phyloP scores from a whole-genome alignment of 345 rosid species.

The Dovyalis caffra region DNA sequence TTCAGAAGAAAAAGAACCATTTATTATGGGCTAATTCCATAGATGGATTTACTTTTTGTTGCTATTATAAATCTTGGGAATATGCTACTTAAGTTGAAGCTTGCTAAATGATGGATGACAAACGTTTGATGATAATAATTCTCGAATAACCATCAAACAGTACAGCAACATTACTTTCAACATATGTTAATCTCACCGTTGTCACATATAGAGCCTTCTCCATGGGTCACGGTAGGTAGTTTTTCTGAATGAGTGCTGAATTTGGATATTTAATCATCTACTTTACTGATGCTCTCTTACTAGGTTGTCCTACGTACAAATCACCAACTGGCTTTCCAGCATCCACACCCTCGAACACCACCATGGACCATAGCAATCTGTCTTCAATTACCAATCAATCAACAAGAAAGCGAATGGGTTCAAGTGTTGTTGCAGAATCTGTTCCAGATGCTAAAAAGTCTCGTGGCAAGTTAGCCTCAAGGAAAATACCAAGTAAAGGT shows the following conservation, averaged over 20 bases:
- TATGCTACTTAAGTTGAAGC: not conserved
- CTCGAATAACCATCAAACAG: not conserved
- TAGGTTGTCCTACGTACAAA: constrained; percentile 38
- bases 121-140: not conserved
- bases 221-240: not conserved
- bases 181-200: not conserved
- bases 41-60: not conserved
- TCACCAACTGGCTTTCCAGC: constrained; percentile 40
- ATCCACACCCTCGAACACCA: constrained; percentile 31
- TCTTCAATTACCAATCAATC: constrained; percentile 31
- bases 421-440: constrained; percentile 30
- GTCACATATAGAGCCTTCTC: not conserved
- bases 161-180: not conserved
- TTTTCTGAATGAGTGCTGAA: not conserved
- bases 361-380: constrained; percentile 16
- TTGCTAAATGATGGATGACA: not conserved
- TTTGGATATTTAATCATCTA: not conserved
- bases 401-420: constrained; percentile 50
- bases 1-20: not conserved
- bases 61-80: not conserved
- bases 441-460: constrained; percentile 47
- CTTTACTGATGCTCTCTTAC: constrained; percentile 6
- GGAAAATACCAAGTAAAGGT: constrained; percentile 42
- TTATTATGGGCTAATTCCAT: not conserved
- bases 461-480: constrained; percentile 30